Percentiles rank a stretch among this genome's conserved stretches.
Conservation (phyloP, 2,329 filamentous ascomycete species). For the Fusarium penzigii region DNA sequence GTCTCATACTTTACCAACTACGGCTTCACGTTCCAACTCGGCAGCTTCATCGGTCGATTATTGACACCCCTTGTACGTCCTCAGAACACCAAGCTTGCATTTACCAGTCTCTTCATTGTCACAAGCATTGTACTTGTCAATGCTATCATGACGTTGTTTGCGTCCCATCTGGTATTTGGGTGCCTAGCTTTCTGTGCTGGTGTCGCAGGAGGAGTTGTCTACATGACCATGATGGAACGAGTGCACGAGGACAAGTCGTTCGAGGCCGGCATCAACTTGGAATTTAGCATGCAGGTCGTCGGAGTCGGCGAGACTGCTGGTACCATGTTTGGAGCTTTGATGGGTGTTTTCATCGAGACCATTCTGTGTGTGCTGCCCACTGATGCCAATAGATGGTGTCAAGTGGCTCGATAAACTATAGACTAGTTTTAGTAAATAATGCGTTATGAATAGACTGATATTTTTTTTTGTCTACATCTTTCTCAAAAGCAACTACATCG, state of each 20-base stretch:
- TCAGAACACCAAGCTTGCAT: conserved; percentile 8
- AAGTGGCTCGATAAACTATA: conserved; percentile 18
- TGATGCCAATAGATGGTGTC: conserved; percentile 30
- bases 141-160: conserved; percentile 24
- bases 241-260: conserved; percentile 20
- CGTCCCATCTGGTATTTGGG: conserved; percentile 23
- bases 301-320: conserved; percentile 33
- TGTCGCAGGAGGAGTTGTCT: conserved; percentile 30
- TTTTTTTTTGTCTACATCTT: too few relatives aligned
- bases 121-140: conserved; percentile 18
- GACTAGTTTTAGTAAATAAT: too few relatives aligned
- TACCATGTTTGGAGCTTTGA: conserved; percentile 25
- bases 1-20: conserved; percentile 31
- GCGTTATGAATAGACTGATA: too few relatives aligned
- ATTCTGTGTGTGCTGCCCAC: conserved; percentile 20
- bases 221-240: conserved; percentile 26
- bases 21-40: conserved; percentile 31
- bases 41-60: conserved; percentile 28
- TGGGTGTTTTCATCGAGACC: conserved; percentile 27
- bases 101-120: conserved; percentile 10
- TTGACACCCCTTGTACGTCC: conserved; percentile 21
- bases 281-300: conserved; percentile 32
- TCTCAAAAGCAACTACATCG: too few relatives aligned
- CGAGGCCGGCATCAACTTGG: conserved; percentile 19
- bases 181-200: conserved; percentile 31